Evolutionary conservation across 768 basidiomycete species (phyloP), one percentile per base, ranked within the genome.

Genomic region (Kwoniella pini): DNA sequence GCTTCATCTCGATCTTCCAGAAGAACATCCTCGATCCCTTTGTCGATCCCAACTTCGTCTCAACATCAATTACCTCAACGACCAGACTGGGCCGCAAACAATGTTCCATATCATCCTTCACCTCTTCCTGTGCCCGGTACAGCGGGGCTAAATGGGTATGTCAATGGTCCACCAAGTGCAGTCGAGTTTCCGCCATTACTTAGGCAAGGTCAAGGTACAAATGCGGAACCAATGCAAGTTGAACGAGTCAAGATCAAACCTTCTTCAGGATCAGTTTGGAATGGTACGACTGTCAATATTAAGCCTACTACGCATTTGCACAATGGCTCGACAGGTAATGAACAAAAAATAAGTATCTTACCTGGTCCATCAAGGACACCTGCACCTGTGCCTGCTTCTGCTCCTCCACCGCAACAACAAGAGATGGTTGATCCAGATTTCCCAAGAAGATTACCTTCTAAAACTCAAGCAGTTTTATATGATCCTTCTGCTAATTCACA

Each of bases 1-100:
- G 60, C 68, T 11, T 72, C 70, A 24, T 75, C 73, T 5, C 31
- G 65, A 24, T 72, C 70, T 27, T 75, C 73, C 3, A 55, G 72
- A 28, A 65, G 65, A 5, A 55, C 64, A 22, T 49, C 40, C 2
- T 72, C 71, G 5, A 68, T 70, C 17, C 48, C 45, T 9, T 45
- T 74, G 1, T 50, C 63, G 17, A 43, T 49, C 30, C 68, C 67
- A 15, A 19, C 57, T n/a, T 54, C 70, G 1, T 48, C 57, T 17
- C 68, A 74, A 55, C 68, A 70, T 46, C 73, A 64, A 15, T 55
- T 75, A 9, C 73, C 73, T 22, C 61, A 66, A n/a, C 51, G 65
- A 40, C 73, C 73, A 21, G 71, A 75, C 39, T 75, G 73, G 73
- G 63, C 73, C 13, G 68, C 69, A 4, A 68, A 71, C 44, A 71